Conservation (phyloP, 2,329 filamentous ascomycete species). For the Sarocladiaceae sp. region DNA sequence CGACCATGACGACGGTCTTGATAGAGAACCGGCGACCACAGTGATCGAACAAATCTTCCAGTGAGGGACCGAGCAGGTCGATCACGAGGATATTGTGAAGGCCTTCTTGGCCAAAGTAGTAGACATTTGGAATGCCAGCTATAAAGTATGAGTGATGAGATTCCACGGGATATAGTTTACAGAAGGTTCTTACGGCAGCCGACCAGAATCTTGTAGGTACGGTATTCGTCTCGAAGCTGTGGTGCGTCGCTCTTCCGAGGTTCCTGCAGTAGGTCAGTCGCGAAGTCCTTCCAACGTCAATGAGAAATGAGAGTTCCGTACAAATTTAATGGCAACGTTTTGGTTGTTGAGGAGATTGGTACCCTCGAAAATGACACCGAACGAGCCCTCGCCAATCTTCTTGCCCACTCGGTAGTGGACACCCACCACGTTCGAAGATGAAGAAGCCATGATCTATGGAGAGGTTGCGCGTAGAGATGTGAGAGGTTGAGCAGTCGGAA, state of each 20-base stretch:
- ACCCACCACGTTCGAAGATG: slow-evolving; percentile 93
- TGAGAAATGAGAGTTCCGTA: slow-evolving; percentile 45
- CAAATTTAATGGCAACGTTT: slow-evolving; percentile 99
- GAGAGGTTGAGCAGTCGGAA: neutral
- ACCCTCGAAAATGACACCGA: slow-evolving; percentile 97
- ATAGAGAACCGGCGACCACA: slow-evolving; percentile 92
- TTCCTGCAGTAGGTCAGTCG: slow-evolving; percentile 55
- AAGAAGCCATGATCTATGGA: slow-evolving; percentile 70
- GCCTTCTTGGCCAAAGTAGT: slow-evolving; percentile 98
- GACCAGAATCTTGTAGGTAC: slow-evolving; percentile 98
- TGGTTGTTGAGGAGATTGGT: slow-evolving; percentile 98
- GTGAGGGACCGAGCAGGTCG: slow-evolving; percentile 85
- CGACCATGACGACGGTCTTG: slow-evolving; percentile 98
- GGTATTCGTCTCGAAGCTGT: slow-evolving; percentile 94
- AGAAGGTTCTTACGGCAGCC: slow-evolving; percentile 75
- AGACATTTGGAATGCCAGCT: slow-evolving; percentile 99
- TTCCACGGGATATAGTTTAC: slow-evolving; percentile 12
- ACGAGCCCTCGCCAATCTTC: slow-evolving; percentile 98
- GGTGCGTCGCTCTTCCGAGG: slow-evolving; percentile 97
- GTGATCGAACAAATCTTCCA: slow-evolving; percentile 96
- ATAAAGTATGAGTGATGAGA: slow-evolving; percentile 11
- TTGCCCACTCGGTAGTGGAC: slow-evolving; percentile 98
- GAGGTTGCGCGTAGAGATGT: slow-evolving; percentile 15
- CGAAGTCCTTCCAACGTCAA: neutral
- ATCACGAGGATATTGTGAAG: slow-evolving; percentile 99